phyloP scores from a whole-genome alignment of 495 filamentous ascomycete genomes.

The Penicillium goetzii region DNA sequence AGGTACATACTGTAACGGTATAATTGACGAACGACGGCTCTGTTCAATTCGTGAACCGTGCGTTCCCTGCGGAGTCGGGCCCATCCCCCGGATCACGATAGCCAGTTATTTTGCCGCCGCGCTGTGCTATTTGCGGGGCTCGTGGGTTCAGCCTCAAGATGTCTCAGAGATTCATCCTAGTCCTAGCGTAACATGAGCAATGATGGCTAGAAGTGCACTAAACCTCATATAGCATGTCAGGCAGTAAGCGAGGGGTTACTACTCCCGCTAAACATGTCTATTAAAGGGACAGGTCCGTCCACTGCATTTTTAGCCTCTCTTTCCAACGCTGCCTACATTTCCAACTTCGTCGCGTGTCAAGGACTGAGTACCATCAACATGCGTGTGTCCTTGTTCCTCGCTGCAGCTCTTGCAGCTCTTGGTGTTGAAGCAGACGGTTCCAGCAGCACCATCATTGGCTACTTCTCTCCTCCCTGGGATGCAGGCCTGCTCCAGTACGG shows the following conservation, averaged over 20 bases:
- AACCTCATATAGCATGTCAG: not conserved
- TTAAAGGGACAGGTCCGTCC: slow-evolving; percentile 8
- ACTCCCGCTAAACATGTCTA: slow-evolving; percentile 1
- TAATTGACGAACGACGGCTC: too few species aligned
- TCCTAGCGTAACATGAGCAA: not conserved
- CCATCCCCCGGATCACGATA: too few species aligned
- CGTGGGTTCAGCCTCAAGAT: too few species aligned
- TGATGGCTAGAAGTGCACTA: slow-evolving; percentile 2
- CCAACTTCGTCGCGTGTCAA: not conserved
- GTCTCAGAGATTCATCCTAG: not conserved
- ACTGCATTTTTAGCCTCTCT: not conserved
- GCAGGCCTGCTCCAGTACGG: not conserved
- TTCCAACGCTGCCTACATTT: slow-evolving; percentile 1
- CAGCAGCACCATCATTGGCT: slow-evolving; percentile 13
- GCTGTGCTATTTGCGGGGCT: too few species aligned
- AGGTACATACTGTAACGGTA: too few species aligned
- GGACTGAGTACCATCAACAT: slow-evolving; percentile 6
- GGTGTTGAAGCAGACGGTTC: slow-evolving; percentile 13
- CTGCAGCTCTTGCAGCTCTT: slow-evolving; percentile 15
- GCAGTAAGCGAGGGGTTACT: not conserved
- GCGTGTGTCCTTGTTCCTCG: slow-evolving; percentile 22
- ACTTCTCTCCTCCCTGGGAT: slow-evolving; percentile 18
- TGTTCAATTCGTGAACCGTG: too few species aligned
- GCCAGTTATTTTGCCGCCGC: too few species aligned
- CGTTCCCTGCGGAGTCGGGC: too few species aligned